A percentile compares a stretch with the other conserved stretches of the same genome.
Evolutionary conservation across 495 filamentous ascomycete genomes (phyloP).

Genomic region (Penicillium maclennaniae): DNA sequence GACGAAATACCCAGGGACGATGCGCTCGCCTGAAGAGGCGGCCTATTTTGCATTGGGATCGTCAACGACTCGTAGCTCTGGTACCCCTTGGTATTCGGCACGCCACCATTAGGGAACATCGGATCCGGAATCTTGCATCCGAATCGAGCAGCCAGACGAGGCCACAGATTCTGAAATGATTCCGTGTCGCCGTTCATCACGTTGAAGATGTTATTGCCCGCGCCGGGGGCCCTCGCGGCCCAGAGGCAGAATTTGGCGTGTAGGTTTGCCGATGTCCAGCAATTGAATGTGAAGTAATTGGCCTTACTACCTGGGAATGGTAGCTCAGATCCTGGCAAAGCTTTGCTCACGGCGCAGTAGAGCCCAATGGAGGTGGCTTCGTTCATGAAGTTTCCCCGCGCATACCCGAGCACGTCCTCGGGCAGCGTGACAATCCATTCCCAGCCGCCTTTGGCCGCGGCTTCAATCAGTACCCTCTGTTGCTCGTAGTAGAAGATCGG

Average conservation of each 20-base stretch:
- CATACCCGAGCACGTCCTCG: constrained; percentile 49
- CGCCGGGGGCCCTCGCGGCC: constrained; percentile 41
- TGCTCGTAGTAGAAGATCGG: constrained; percentile 42
- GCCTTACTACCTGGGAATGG: constrained; percentile 44
- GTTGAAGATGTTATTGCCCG: constrained; percentile 54
- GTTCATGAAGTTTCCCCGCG: constrained; percentile 54
- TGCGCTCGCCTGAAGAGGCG: constrained; percentile 42
- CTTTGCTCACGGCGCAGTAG: constrained; percentile 48
- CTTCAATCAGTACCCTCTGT: constrained; percentile 38
- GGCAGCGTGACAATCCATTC: constrained; percentile 50
- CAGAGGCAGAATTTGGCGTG: constrained; percentile 53
- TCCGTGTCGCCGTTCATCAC: constrained; percentile 52
- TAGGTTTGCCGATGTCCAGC: constrained; percentile 46
- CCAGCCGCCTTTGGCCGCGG: constrained; percentile 26
- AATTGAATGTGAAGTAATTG: constrained; percentile 50
- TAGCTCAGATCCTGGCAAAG: constrained; percentile 41
- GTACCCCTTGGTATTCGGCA: constrained; percentile 7
- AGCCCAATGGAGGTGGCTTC: constrained; percentile 45
- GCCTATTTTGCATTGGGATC: constrained; percentile 27
- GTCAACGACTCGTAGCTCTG: constrained; percentile 13
- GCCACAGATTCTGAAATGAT: constrained; percentile 56
- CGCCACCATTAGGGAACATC: constrained; percentile 34
- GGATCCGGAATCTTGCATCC: constrained; percentile 40
- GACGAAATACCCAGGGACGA: constrained; percentile 34
- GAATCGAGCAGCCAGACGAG: constrained; percentile 44